Percentiles rank a stretch among this genome's conserved stretches.
These are phyloP conservation scores for Telfairia occidentalis DNA, from an alignment of 331 rosid genomes.

Conservation along the genomic window DNA sequence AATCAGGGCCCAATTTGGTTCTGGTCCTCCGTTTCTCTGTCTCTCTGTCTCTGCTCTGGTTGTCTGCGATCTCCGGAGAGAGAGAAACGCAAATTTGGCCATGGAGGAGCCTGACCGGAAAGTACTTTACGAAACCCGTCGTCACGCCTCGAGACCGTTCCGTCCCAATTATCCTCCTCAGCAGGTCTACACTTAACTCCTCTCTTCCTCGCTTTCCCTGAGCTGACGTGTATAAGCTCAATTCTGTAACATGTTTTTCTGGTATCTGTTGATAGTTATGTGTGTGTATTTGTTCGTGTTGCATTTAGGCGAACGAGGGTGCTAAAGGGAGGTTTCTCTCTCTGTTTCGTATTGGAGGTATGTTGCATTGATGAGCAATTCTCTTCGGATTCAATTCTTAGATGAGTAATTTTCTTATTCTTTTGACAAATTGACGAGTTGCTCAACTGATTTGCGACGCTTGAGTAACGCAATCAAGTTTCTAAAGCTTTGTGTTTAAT, in stretches of 20 bases:
- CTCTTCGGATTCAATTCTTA: neutral
- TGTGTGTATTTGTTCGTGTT: neutral
- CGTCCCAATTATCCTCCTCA: conserved; percentile 47
- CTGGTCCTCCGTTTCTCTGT: neutral
- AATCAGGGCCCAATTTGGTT: neutral
- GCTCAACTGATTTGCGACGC: neutral
- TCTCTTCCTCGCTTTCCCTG: neutral
- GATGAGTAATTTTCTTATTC: too few relatives aligned
- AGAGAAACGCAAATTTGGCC: neutral
- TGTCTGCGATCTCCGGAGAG: neutral
- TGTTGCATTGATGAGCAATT: neutral
- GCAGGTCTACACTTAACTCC: conserved; percentile 20
- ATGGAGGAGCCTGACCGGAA: conserved; percentile 42
- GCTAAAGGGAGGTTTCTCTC: conserved; percentile 35
- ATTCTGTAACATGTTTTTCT: neutral
- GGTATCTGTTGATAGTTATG: neutral
- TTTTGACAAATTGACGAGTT: neutral
- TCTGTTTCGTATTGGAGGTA: conserved; percentile 58
- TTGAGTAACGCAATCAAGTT: neutral
- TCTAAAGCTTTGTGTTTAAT: neutral
- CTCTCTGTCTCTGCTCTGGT: neutral
- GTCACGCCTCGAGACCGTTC: conserved; percentile 50
- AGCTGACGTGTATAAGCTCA: neutral
- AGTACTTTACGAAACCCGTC: conserved; percentile 58
- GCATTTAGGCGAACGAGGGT: conserved; percentile 34